These are phyloP conservation scores for Fusarium odoratissimum DNA, from an alignment of 2,329 filamentous ascomycete genomes.

Conservation along the genomic window DNA sequence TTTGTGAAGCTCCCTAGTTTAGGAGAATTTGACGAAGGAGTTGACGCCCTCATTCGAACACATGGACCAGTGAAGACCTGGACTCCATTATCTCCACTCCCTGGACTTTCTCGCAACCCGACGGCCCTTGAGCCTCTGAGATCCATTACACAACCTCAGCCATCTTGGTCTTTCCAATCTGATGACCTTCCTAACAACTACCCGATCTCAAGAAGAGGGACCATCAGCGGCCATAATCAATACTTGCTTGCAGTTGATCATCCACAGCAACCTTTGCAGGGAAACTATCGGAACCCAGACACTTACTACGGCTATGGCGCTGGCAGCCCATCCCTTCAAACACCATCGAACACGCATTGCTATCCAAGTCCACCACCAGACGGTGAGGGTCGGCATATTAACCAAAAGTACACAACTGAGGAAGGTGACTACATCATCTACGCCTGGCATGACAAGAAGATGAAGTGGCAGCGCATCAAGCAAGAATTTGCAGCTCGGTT, in stretches of 20 bases:
- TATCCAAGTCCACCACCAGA: conserved; percentile 53
- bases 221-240: conserved; percentile 30
- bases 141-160: conserved; percentile 14
- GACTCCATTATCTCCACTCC: conserved; percentile 47
- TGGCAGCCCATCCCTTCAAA: conserved; percentile 41
- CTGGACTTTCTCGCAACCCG: conserved; percentile 38
- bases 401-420: conserved; percentile 58
- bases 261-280: conserved; percentile 32
- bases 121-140: conserved; percentile 40
- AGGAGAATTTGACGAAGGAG: conserved; percentile 53
- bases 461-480: conserved; percentile 56
- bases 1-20: conserved; percentile 50
- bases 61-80: conserved; percentile 46
- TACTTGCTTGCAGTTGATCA: conserved; percentile 35
- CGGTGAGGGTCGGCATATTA: conserved; percentile 54
- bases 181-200: conserved; percentile 21
- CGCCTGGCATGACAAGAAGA: conserved; percentile 57
- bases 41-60: conserved; percentile 50
- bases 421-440: conserved; percentile 59
- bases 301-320: conserved; percentile 38
- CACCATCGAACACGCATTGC: conserved; percentile 40
- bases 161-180: conserved; percentile 30
- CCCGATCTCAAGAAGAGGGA: conserved; percentile 25
- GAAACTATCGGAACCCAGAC: conserved; percentile 36
- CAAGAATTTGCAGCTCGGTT: conserved; percentile 55